Evolutionary conservation across 768 basidiomycete genomes (phyloP), one percentile per base, ranked within the genome.

Genomic region (Ramaria rubella): DNA sequence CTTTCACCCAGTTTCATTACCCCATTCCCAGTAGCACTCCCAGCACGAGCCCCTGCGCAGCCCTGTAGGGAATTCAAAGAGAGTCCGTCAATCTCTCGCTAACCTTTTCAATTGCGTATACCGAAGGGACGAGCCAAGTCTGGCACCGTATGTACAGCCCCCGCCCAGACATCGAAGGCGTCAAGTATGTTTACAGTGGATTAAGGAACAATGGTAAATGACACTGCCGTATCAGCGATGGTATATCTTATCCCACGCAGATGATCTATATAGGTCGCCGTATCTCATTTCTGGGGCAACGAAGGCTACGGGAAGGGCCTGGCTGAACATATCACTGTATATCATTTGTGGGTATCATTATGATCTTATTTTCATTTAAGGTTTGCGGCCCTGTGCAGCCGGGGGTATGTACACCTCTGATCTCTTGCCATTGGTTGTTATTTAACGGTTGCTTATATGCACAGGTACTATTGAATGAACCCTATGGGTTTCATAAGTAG

Each of bases 181-280:
- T 43, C 26, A 54, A 54, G 43, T 45, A 54, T 43, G 52, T 38
- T 21, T 34, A 54, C 52, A 54, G 34, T 54, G 52, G 52, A 54
- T 54, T n/a, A 54, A 54, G 26, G 52, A 54, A 34, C 52, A 54
- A 42, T 42, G 40, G 40, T 42, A 42, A 42, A 8, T n/a, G 40
- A 19, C 12, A 8, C 7, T 38, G n/a, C n/a, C n/a, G n/a, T n/a
- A n/a, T n/a, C n/a, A n/a, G n/a, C n/a, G 11, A 51, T 51, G 49
- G 49, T 51, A 23, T 31, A 23, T 51, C 31, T 12, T 27, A 8
- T 8, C 14, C 17, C 8, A 15, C 9, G 23, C 9, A 14, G 23
- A 46, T 11, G 44, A 12, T n/a, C 8, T 49, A 17, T 33, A 8
- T 23, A 54, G 52, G 52, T 38, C 14, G 52, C 52, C 15, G 52